Conservation (phyloP, 495 filamentous ascomycete species). For the Neurospora sp. region DNA sequence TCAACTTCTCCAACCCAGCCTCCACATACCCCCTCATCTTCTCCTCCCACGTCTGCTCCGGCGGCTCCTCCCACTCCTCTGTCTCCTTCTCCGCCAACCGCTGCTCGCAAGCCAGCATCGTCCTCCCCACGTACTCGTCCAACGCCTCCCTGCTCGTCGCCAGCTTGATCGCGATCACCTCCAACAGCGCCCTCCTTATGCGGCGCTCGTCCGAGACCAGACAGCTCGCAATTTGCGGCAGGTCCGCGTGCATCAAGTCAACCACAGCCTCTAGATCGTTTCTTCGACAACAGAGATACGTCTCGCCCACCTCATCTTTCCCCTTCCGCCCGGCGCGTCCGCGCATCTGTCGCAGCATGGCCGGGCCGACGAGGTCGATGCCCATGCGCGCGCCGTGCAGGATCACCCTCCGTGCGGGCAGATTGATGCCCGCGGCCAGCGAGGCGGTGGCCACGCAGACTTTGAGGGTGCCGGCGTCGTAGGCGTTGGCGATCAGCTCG, state of each 20-base stretch:
- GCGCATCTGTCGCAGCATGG: conserved; percentile 79
- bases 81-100: conserved; percentile 31
- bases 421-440: conserved; percentile 59
- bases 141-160: conserved; percentile 60
- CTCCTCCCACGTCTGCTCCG: conserved; percentile 12
- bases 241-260: conserved; percentile 61
- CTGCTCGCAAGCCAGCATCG: conserved; percentile 52
- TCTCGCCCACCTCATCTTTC: conserved; percentile 73
- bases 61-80: conserved; percentile 25
- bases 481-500: conserved; percentile 62
- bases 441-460: conserved; percentile 75
- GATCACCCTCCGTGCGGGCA: conserved; percentile 62
- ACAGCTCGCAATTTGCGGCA: conserved; percentile 62
- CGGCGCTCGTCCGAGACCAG: conserved; percentile 58
- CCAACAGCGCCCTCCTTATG: conserved; percentile 55
- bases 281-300: conserved; percentile 65
- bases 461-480: conserved; percentile 59
- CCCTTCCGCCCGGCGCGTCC: conserved; percentile 76
- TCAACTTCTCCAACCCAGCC: conserved; percentile 44
- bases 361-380: conserved; percentile 62
- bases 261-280: conserved; percentile 60
- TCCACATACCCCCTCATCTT: conserved; percentile 24
- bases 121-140: conserved; percentile 60
- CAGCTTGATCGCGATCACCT: conserved; percentile 62
- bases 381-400: conserved; percentile 73